A percentile compares a stretch with the other conserved stretches of the same genome.
Evolutionary conservation across 805 yeast genomes (phyloP).

Genomic region (Wickerhamiella allomyrinae): DNA sequence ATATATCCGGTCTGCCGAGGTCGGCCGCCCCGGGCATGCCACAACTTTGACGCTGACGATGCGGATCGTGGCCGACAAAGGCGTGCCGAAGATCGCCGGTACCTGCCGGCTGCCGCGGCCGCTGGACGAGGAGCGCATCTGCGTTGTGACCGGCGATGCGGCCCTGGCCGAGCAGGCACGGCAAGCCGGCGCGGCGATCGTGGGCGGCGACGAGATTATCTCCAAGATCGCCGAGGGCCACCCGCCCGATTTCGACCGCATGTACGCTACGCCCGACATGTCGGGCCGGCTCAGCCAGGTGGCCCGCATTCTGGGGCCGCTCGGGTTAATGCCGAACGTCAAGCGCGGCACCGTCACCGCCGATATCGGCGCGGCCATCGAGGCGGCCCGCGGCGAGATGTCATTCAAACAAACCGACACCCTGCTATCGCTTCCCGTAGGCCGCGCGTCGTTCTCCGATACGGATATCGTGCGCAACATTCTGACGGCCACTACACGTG

Average conservation of each 20-base stretch:
- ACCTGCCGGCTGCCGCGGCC: conserved; percentile 59
- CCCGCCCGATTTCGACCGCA: conserved; percentile 48
- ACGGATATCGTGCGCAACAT: conserved; percentile 60
- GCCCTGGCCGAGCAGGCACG: conserved; percentile 40
- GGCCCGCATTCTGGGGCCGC: conserved; percentile 78
- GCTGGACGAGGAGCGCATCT: conserved; percentile 45
- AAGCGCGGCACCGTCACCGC: conserved; percentile 76
- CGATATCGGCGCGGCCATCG: conserved; percentile 42
- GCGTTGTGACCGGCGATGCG: conserved; percentile 51
- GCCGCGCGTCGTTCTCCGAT: conserved; percentile 65
- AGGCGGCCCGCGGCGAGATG: conserved; percentile 46
- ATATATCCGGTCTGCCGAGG: conserved; percentile 77
- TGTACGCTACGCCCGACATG: conserved; percentile 77
- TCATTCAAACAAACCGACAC: conserved; percentile 65
- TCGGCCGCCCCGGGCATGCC: conserved; percentile 62
- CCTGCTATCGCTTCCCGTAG: conserved; percentile 53
- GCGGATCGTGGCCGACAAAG: conserved; percentile 54
- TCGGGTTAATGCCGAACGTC: conserved; percentile 73
- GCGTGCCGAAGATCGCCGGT: conserved; percentile 64
- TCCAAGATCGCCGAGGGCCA: conserved; percentile 43
- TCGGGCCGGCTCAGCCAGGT: conserved; percentile 43
- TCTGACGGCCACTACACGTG: conserved; percentile 47
- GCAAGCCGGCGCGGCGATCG: conserved; percentile 44
- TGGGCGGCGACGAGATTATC: conserved; percentile 62
- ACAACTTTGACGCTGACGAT: conserved; percentile 58